Percentiles rank a stretch among this genome's conserved stretches.
Evolutionary conservation across 1,139 yeast genomes (phyloP).

Genomic region (Taphrina pruni): DNA sequence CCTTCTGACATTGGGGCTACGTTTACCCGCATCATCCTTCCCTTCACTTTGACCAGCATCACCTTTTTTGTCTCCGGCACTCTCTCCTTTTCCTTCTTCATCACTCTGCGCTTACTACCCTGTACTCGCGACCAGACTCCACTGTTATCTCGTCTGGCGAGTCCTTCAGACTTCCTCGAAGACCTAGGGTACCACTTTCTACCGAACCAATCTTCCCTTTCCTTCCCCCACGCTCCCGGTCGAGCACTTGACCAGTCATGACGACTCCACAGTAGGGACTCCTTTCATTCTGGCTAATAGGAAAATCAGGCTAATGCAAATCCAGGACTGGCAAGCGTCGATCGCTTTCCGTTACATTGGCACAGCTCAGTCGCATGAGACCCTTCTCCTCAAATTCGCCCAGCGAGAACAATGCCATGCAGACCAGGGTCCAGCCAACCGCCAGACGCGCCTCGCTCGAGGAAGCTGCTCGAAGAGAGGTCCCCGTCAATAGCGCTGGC

Average conservation of each 20-base stretch:
- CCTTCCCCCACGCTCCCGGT: background rate
- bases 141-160: no score
- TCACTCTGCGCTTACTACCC: background rate
- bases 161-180: no score
- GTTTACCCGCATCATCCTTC: no score
- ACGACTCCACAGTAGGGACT: constrained; percentile 37
- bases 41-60: no score
- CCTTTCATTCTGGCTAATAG: background rate
- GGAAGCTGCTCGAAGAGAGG: constrained; percentile 14
- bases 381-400: constrained; percentile 27
- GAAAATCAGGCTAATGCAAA: no score
- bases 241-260: constrained; percentile 6
- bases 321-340: constrained; percentile 39
- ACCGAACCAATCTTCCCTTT: background rate
- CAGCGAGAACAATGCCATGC: constrained; percentile 28
- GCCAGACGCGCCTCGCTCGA: constrained; percentile 21
- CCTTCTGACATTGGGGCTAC: no score
- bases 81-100: no score
- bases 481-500: constrained; percentile 35
- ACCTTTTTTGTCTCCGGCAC: no score
- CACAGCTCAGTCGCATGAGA: constrained; percentile 34
- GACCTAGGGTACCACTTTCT: no score
- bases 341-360: constrained; percentile 40
- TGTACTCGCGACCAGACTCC: background rate
- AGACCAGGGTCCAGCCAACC: constrained; percentile 16